phyloP scores from a whole-genome alignment of 2,329 filamentous ascomycete species.

The Colletotrichum euphorbiae region DNA sequence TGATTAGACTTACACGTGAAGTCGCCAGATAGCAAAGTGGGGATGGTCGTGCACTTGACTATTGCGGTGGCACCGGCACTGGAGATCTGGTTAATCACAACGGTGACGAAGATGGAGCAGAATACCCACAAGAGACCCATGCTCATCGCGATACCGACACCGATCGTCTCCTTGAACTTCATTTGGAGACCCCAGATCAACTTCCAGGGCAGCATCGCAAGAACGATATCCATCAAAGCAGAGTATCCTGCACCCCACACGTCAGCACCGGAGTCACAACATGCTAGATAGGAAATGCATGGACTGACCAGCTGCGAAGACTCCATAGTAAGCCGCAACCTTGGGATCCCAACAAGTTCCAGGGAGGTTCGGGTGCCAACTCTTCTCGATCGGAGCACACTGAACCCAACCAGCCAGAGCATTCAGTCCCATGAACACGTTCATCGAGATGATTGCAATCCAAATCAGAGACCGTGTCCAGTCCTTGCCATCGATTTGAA shows the following conservation, averaged over 20 bases:
- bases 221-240: conserved; percentile 32
- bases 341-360: conserved; percentile 38
- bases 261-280: neutral
- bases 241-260: conserved; percentile 5
- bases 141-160: conserved; percentile 38
- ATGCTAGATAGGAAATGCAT: neutral
- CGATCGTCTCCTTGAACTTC: conserved; percentile 35
- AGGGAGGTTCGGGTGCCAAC: conserved; percentile 17
- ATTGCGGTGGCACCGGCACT: conserved; percentile 41
- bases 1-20: conserved; percentile 21
- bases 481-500: conserved; percentile 47
- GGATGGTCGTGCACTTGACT: conserved; percentile 38
- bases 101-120: neutral
- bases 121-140: conserved; percentile 36
- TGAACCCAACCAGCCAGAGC: conserved; percentile 42
- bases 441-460: conserved; percentile 50
- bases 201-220: conserved; percentile 35
- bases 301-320: conserved; percentile 39
- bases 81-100: neutral
- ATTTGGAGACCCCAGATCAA: conserved; percentile 39
- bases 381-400: conserved; percentile 33
- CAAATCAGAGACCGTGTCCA: conserved; percentile 46
- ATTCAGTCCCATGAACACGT: conserved; percentile 43
- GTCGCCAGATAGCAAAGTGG: conserved; percentile 27
- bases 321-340: conserved; percentile 29